Evolutionary conservation across 139 green algal species (phyloP), one percentile per base, ranked within the genome.

Genomic region (Chlorella sp.): DNA sequence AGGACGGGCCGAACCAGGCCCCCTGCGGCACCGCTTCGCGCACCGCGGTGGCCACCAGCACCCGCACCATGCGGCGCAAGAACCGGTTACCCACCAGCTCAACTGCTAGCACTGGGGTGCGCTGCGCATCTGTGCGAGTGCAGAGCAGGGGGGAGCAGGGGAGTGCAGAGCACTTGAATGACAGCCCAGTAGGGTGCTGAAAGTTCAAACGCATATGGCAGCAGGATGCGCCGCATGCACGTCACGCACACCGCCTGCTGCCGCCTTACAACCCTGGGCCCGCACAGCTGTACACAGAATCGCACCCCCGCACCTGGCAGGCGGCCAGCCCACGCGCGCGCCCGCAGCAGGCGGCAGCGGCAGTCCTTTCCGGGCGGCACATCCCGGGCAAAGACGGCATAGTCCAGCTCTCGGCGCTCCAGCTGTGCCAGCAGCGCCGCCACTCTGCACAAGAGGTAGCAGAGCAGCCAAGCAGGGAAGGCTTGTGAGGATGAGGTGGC

Each of bases 21-120:
- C 60, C 77, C 60, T 41, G 30, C 0, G 77, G 77, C 30, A 62
- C 16, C 5, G 77, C 77, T 32, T 83, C 77, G 5, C 77, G 58
- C 58, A 74, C 77, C 17, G 77, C 77, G 4, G 77, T 83, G 40
- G 77, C 60, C 40, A 83, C 60, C 41, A 83, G 77, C 77, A 83
- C 77, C 5, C 77, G 60, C 77, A 83, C 77, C 77, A 83, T 83
- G 58, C 77, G 77, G 60, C 62, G 60, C 41, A 83, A 32, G 60
- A 83, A 83, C 41, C 77, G 77, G 16, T 44, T n/a, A 17, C 41
- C 77, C 0, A 83, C 0, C 28, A 83, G 77, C 41, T 75, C 77
- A 1, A 83, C 41, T n/a, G 77, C 77, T 41, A 83, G 58, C 41
- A 83, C 62, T 2, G 62, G 77, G 40, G 77, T 74, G 41, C 34